Conservation (phyloP, 1,284 basidiomycete species). For the Agaricales sp. region DNA sequence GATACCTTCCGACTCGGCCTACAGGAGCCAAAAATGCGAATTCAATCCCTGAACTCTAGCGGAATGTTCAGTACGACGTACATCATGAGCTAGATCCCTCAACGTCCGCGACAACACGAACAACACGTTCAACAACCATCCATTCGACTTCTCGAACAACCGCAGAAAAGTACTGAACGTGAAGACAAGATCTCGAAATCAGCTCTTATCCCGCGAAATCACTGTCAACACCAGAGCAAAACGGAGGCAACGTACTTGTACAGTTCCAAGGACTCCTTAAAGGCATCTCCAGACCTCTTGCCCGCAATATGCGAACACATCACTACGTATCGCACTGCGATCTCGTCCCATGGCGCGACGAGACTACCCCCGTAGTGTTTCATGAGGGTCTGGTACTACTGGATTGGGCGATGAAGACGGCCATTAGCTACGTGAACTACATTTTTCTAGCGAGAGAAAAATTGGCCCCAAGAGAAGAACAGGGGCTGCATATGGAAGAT, state of each 20-base stretch:
- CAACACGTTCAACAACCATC: not conserved
- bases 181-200: not conserved
- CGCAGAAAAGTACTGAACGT: not conserved
- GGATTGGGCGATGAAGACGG: not conserved
- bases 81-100: not conserved
- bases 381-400: constrained; percentile 1
- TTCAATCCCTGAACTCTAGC: not conserved
- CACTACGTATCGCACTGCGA: constrained; percentile 69
- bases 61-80: not conserved
- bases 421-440: too few species aligned
- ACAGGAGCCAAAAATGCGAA: not conserved
- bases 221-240: constrained; percentile 1
- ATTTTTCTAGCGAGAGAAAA: too few species aligned
- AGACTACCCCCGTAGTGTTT: constrained; percentile 47
- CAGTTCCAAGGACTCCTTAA: constrained; percentile 62
- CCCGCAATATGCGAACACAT: constrained; percentile 60
- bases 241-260: constrained; percentile 40
- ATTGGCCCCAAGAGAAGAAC: too few species aligned
- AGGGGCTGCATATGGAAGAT: too few species aligned
- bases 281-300: constrained; percentile 57
- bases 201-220: constrained; percentile 27
- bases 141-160: not conserved
- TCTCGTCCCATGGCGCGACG: constrained; percentile 70
- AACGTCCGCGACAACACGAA: not conserved
- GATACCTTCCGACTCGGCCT: constrained; percentile 63